Conservation (phyloP, 257 asterid genomes). For the Perilla frutescens region DNA sequence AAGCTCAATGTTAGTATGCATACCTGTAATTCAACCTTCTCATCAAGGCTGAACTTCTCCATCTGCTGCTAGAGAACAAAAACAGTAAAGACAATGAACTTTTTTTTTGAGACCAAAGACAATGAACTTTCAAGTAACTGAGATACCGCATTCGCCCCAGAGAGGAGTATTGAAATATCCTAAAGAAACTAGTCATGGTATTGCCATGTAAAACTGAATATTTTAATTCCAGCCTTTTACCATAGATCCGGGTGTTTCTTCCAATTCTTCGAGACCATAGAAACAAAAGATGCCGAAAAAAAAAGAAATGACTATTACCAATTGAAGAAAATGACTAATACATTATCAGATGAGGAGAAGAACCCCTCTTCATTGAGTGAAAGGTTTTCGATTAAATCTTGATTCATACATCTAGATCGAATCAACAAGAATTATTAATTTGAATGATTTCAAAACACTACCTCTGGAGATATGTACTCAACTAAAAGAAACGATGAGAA, state of each 20-base stretch:
- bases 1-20: conserved; percentile 22
- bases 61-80: conserved; percentile 50
- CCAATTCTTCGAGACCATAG: conserved; percentile 12
- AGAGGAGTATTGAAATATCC: conserved; percentile 20
- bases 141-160: conserved; percentile 17
- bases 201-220: conserved; percentile 15
- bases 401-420: conserved; percentile 22
- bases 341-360: neutral
- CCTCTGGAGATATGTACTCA: neutral
- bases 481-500: conserved; percentile 5
- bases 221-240: conserved; percentile 15
- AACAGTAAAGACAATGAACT: conserved; percentile 30
- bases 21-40: conserved; percentile 87
- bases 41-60: conserved; percentile 80
- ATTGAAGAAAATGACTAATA: conserved; percentile 6
- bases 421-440: neutral
- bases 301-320: conserved; percentile 3
- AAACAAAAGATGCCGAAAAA: conserved; percentile 2
- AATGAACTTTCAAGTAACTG: conserved; percentile 29
- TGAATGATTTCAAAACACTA: neutral
- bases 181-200: conserved; percentile 21
- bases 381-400: conserved; percentile 2
- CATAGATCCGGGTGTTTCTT: conserved; percentile 9
- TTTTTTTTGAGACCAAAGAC: no score
- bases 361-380: conserved; percentile 11